Evolutionary conservation across 2,329 filamentous ascomycete species (phyloP), one percentile per base, ranked within the genome.

Genomic region (Xylaria sp.): DNA sequence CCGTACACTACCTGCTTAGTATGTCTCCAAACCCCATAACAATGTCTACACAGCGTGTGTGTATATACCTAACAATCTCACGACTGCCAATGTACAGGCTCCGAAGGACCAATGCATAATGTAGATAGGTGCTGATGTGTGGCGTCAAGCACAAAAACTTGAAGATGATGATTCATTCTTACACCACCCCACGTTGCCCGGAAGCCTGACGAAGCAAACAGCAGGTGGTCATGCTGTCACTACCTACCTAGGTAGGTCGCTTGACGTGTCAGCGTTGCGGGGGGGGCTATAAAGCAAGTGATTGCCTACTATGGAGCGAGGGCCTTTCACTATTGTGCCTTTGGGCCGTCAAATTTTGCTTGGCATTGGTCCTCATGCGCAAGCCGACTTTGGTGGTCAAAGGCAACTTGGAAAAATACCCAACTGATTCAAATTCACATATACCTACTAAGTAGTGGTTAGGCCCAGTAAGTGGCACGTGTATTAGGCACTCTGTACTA

Each of bases 201-300:
- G 48, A 57, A 57, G 53, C 53, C 53, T 47, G 53, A 60, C 23
- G 53, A 35, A 37, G 48, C 37, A 55, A 67, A 60, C 60, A 65
- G 27, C 65, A 59, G 42, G 37, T 48, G 58, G 44, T 50, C 53
- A 53, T 69, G 69, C 50, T 69, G 69, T 69, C 66, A 63, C 62
- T 60, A 23, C 59, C 58, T 60, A 18, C 63, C 59, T 61, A n/a
- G n/a, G n/a, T n/a, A 25, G 55, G 40, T 63, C 42, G 42, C 37
- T 69, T 63, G 69, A 70, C 66, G 66, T 70, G 69, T 66, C 66
- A 53, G 55, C 25, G 35, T 60, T 59, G 42, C 54, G 37, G 66
- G 66, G 66, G 66, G 66, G 58, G 29, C 29, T 55, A 21, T 27
- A 40, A 59, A 47, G 37, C 25, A 60, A 44, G 23, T 37, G 53